Conservation (phyloP, 139 green algal species). For the Chlamydomonas schloesseri region DNA sequence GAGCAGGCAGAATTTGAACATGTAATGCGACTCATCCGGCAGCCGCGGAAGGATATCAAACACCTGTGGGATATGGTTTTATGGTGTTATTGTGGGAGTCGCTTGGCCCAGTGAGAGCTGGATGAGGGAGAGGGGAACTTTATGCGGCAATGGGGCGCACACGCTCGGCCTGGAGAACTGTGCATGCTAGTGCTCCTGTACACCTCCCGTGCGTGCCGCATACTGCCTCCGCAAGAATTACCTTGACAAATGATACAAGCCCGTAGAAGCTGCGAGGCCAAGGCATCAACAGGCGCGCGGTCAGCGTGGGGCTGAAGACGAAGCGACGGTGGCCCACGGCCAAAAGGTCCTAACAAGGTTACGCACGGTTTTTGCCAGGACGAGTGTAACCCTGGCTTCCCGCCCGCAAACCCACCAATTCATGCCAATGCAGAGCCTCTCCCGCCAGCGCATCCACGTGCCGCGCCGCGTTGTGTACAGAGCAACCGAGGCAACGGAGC, state of each 20-base stretch:
- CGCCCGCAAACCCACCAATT: neutral
- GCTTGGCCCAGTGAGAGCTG: too few species aligned
- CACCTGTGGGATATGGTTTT: neutral
- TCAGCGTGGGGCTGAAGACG: too few species aligned
- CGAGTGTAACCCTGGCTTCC: neutral
- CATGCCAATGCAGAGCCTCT: slow-evolving; percentile 7
- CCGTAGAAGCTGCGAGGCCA: too few species aligned
- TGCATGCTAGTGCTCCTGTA: too few species aligned
- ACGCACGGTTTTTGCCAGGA: neutral
- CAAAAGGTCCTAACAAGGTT: neutral
- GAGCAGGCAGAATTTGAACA: slow-evolving; percentile 20
- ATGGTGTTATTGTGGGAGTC: neutral
- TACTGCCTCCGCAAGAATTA: too few species aligned
- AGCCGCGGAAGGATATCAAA: neutral
- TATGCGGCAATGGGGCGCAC: too few species aligned
- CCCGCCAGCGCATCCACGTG: neutral
- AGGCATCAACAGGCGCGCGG: too few species aligned
- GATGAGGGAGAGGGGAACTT: too few species aligned
- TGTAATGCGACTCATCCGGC: slow-evolving; percentile 1
- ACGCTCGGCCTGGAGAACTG: too few species aligned
- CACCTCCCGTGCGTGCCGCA: too few species aligned
- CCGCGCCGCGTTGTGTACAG: neutral
- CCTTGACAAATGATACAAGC: too few species aligned
- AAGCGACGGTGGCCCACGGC: too few species aligned
- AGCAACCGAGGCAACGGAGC: neutral